A percentile compares a stretch with the other conserved stretches of the same genome.
Conservation (phyloP, 225 moss, liverwort and hornwort species). For the Climacium dendroides region DNA sequence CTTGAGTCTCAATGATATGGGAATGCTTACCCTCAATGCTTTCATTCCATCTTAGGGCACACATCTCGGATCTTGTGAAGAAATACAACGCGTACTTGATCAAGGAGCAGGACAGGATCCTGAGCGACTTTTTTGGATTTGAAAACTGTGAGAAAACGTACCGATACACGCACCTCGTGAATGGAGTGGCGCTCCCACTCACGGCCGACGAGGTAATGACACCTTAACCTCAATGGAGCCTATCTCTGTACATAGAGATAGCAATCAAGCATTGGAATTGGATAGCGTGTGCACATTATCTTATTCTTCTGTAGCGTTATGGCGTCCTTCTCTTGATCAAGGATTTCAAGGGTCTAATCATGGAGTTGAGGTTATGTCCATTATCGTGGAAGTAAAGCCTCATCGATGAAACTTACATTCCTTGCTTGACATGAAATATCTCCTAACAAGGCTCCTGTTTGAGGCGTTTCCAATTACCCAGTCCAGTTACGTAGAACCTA, state of each 20-base stretch:
- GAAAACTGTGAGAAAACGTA: slow-evolving; percentile 9
- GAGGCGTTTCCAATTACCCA: background rate
- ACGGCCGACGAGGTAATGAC: slow-evolving; percentile 16
- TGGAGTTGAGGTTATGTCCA: background rate
- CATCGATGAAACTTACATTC: background rate
- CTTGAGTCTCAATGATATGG: background rate
- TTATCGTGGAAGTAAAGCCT: background rate
- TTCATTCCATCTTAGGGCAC: background rate
- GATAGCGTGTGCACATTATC: background rate
- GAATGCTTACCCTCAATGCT: background rate
- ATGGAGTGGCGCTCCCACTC: slow-evolving; percentile 27
- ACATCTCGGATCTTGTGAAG: slow-evolving; percentile 20
- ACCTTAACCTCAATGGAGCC: background rate
- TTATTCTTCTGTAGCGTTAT: background rate
- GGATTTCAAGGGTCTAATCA: background rate
- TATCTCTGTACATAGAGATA: background rate
- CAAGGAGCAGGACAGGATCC: slow-evolving; percentile 18
- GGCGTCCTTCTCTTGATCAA: background rate
- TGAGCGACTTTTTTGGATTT: slow-evolving; percentile 15
- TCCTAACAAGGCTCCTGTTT: background rate
- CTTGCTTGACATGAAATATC: background rate
- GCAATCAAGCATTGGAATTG: background rate
- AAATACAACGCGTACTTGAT: slow-evolving; percentile 24
- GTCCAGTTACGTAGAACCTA: background rate
- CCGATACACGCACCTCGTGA: slow-evolving; percentile 21